phyloP scores from a whole-genome alignment of 257 asterid genomes.

The Jaltomata sinuosa region DNA sequence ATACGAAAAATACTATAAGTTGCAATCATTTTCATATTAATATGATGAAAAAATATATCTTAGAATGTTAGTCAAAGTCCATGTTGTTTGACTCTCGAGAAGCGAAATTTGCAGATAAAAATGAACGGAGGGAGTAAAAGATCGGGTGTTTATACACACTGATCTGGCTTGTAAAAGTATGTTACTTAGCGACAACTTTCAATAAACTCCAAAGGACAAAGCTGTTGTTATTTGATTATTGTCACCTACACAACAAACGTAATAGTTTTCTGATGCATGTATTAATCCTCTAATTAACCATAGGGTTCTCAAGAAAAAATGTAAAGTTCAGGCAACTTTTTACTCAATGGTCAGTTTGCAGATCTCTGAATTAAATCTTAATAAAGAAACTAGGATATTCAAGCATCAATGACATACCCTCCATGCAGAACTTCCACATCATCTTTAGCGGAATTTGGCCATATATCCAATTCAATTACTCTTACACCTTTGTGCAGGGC shows the following conservation, averaged over 20 bases:
- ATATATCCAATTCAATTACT: conserved; percentile 64
- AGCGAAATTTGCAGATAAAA: too few species aligned
- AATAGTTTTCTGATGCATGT: not conserved
- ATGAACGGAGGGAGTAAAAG: too few species aligned
- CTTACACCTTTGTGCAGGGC: conserved; percentile 53
- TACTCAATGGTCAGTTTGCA: not conserved
- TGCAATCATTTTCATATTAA: too few species aligned
- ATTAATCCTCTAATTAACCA: not conserved
- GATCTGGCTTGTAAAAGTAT: not conserved
- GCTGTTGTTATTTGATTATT: not conserved
- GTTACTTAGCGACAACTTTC: not conserved
- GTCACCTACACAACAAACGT: not conserved
- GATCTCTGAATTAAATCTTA: not conserved
- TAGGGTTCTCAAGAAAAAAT: not conserved
- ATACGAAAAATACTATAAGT: too few species aligned
- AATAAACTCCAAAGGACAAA: not conserved
- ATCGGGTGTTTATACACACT: not conserved
- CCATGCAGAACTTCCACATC: conserved; percentile 60
- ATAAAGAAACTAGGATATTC: not conserved
- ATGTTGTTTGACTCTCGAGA: too few species aligned
- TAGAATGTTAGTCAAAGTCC: too few species aligned
- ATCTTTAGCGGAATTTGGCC: conserved; percentile 68
- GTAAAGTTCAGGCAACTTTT: not conserved
- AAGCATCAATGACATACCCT: conserved; percentile 23
- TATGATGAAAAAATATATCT: too few species aligned